phyloP scores from a whole-genome alignment of 805 yeast genomes.

The Ogataea minuta region DNA sequence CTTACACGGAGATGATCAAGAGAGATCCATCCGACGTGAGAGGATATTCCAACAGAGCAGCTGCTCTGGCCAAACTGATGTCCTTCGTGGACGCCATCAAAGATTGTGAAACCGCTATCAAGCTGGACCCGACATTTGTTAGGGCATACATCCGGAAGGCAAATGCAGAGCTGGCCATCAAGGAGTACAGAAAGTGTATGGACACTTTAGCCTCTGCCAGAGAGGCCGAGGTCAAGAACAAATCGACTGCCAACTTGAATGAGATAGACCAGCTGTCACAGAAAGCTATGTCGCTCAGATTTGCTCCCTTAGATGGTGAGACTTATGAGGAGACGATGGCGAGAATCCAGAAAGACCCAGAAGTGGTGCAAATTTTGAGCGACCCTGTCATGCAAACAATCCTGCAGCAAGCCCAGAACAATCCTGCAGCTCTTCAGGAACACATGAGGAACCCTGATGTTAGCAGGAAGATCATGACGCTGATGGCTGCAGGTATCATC shows the following conservation, averaged over 20 bases:
- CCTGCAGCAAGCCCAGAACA: constrained; percentile 86
- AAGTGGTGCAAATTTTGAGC: constrained; percentile 80
- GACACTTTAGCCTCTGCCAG: constrained; percentile 82
- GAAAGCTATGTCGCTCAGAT: constrained; percentile 78
- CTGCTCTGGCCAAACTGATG: constrained; percentile 89
- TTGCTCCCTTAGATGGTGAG: constrained; percentile 80
- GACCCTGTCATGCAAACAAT: constrained; percentile 97
- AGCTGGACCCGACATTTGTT: constrained; percentile 81
- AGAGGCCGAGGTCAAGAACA: constrained; percentile 62
- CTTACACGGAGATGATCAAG: constrained; percentile 93
- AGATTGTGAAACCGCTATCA: constrained; percentile 89
- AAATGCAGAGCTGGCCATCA: constrained; percentile 85
- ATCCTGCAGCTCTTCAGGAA: constrained; percentile 95
- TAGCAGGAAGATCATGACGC: constrained; percentile 77
- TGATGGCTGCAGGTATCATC: constrained; percentile 96
- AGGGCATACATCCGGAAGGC: constrained; percentile 98
- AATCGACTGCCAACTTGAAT: constrained; percentile 50
- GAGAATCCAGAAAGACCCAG: constrained; percentile 91
- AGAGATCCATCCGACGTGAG: constrained; percentile 97
- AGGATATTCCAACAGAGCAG: constrained; percentile 98
- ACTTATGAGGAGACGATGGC: constrained; percentile 93
- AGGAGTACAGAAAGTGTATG: constrained; percentile 76
- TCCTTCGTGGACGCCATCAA: constrained; percentile 95
- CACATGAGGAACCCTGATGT: constrained; percentile 97
- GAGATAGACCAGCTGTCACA: constrained; percentile 82